phyloP scores from a whole-genome alignment of 192 early-diverging fungal species.

The Coemansia sp. region DNA sequence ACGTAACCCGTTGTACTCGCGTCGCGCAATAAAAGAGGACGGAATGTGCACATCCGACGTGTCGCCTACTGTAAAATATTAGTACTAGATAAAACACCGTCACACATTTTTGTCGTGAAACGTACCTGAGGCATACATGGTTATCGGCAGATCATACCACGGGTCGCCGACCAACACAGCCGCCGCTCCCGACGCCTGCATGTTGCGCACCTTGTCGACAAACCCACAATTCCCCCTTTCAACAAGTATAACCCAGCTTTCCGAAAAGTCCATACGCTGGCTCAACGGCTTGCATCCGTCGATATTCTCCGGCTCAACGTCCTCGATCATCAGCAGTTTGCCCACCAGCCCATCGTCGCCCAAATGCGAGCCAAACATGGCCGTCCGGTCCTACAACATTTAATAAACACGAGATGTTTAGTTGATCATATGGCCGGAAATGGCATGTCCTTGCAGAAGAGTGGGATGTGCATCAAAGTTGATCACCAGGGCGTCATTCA shows the following conservation, averaged over 20 bases:
- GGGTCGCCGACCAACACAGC: conserved; percentile 89
- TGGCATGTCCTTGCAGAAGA: too few species aligned
- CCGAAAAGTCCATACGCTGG: conserved; percentile 30
- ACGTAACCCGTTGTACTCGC: conserved; percentile 65
- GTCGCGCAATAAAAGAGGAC: conserved; percentile 78
- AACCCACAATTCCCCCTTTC: conserved; percentile 88
- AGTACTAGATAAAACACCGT: conserved; percentile 5
- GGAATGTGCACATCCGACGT: conserved; percentile 86
- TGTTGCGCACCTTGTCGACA: conserved; percentile 84
- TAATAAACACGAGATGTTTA: too few species aligned
- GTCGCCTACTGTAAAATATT: conserved; percentile 60
- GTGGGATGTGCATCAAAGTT: background rate
- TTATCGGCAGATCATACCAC: conserved; percentile 71
- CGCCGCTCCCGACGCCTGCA: conserved; percentile 82
- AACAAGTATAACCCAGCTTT: conserved; percentile 81
- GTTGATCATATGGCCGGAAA: too few species aligned
- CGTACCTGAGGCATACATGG: conserved; percentile 75
- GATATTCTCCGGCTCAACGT: conserved; percentile 57
- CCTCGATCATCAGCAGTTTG: conserved; percentile 60
- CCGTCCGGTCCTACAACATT: conserved; percentile 62
- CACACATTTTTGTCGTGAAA: conserved; percentile 16
- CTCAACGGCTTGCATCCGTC: conserved; percentile 63
- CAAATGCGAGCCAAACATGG: conserved; percentile 83
- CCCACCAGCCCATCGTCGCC: conserved; percentile 72
- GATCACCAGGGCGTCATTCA: too few species aligned